Conservation (phyloP, 306 rosid genomes). For the Malus domestica region ASM211411v1 NC_041804.1:6583001-6583500, state of each 20-base stretch:
- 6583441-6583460: constrained; percentile 32
- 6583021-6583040: constrained; percentile 78
- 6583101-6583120: constrained; percentile 52
- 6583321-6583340: constrained; percentile 25
- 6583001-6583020: constrained; percentile 71
- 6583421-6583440: constrained; percentile 9
- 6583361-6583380: constrained; percentile 30
- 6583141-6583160: background rate
- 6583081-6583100: constrained; percentile 49
- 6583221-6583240: constrained; percentile 2
- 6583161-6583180: background rate
- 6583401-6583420: constrained; percentile 38
- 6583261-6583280: constrained; percentile 46
- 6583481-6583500: constrained; percentile 8
- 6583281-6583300: constrained; percentile 17
- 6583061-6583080: constrained; percentile 44
- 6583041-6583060: constrained; percentile 70
- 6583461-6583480: constrained; percentile 16
- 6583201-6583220: background rate
- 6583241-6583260: constrained; percentile 14
- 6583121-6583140: constrained; percentile 8
- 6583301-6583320: constrained; percentile 12
- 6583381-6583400: constrained; percentile 45
- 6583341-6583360: constrained; percentile 14
- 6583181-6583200: background rate